phyloP scores from a whole-genome alignment of 1,284 basidiomycete genomes.

The Malassezia obtusa region DNA sequence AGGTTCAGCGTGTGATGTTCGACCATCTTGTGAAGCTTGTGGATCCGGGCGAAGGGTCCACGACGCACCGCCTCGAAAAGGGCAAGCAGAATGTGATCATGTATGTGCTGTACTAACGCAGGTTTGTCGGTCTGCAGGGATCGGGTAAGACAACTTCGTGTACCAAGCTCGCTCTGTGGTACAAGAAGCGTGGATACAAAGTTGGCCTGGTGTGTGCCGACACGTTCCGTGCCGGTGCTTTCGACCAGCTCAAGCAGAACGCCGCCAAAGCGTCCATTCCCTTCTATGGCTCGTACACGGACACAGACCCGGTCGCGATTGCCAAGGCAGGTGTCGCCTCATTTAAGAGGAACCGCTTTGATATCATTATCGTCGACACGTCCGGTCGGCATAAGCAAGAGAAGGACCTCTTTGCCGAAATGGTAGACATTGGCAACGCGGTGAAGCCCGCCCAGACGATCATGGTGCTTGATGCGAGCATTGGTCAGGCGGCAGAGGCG shows the following conservation, averaged over 20 bases:
- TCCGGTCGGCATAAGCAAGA: slow-evolving; percentile 96
- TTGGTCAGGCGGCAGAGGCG: slow-evolving; percentile 89
- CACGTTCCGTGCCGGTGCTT: slow-evolving; percentile 97
- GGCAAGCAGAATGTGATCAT: slow-evolving; percentile 91
- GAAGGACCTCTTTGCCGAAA: slow-evolving; percentile 90
- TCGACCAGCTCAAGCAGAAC: slow-evolving; percentile 83
- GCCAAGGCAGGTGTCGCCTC: slow-evolving; percentile 88
- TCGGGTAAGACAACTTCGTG: slow-evolving; percentile 98
- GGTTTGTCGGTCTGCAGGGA: slow-evolving; percentile 56
- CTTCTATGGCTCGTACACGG: slow-evolving; percentile 97
- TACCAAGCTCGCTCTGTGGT: slow-evolving; percentile 67
- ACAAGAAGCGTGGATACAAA: slow-evolving; percentile 92
- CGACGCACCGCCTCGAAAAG: slow-evolving; percentile 53
- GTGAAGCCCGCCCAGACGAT: slow-evolving; percentile 65
- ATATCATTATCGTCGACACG: slow-evolving; percentile 98
- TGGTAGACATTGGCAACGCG: slow-evolving; percentile 88
- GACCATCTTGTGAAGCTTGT: slow-evolving; percentile 92
- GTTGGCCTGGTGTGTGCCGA: slow-evolving; percentile 98
- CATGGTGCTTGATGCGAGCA: slow-evolving; percentile 51
- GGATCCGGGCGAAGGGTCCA: slow-evolving; percentile 54
- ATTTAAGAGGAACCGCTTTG: slow-evolving; percentile 95
- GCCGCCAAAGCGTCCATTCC: slow-evolving; percentile 98
- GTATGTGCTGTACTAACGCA: slow-evolving; percentile 42
- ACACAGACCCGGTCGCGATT: slow-evolving; percentile 92
- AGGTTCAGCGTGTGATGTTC: slow-evolving; percentile 59